These are phyloP conservation scores for Vigna unguiculata DNA, from an alignment of 306 rosid species.

Conservation along the genomic window DNA sequence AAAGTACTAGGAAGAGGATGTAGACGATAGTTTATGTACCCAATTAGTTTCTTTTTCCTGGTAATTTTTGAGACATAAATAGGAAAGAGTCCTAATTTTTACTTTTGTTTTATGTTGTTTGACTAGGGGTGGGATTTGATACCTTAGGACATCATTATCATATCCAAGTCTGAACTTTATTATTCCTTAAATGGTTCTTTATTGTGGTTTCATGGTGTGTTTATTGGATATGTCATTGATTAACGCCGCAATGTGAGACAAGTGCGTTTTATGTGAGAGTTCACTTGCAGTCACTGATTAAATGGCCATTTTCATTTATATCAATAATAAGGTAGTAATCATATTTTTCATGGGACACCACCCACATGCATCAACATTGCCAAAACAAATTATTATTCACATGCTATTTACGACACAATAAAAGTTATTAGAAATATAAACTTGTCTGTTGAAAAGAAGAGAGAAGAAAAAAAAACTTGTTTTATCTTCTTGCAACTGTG, in stretches of 20 bases:
- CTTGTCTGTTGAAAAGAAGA: background rate
- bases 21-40: background rate
- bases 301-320: conserved; percentile 22
- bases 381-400: conserved; percentile 1
- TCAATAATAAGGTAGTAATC: background rate
- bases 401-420: conserved; percentile 4
- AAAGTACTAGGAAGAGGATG: background rate
- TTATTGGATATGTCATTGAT: conserved; percentile 10
- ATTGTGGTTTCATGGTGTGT: background rate
- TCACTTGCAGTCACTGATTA: background rate
- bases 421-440: background rate
- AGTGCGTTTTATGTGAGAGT: background rate
- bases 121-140: background rate
- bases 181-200: background rate
- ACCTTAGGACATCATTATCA: background rate
- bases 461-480: background rate
- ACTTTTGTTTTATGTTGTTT: background rate
- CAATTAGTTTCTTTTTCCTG: background rate
- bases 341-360: conserved; percentile 22
- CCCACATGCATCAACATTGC: conserved; percentile 13
- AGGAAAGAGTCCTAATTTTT: background rate
- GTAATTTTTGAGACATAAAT: background rate
- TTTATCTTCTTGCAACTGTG: background rate
- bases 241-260: conserved; percentile 2
- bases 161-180: conserved; percentile 3